phyloP scores from a whole-genome alignment of 1,284 basidiomycete species.

The Apiotrichum mycotoxinovorans region DNA sequence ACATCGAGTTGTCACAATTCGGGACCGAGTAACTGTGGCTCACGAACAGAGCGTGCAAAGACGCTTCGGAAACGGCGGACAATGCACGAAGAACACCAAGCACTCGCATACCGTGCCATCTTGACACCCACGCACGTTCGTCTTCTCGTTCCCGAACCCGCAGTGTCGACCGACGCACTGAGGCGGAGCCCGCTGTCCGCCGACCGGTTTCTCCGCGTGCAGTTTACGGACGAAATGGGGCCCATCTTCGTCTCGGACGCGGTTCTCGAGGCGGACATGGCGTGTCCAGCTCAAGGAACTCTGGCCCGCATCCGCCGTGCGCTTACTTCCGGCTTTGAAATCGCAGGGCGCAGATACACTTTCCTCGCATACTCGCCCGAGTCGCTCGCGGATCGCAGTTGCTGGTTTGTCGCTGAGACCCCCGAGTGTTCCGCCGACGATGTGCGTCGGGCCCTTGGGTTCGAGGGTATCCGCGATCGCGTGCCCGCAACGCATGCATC shows the following conservation, averaged over 20 bases:
- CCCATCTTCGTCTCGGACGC: constrained; percentile 22
- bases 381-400: constrained; percentile 18
- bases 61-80: constrained; percentile 8
- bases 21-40: background rate
- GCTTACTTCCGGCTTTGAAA: constrained; percentile 19
- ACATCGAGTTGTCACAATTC: background rate
- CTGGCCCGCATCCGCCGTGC: constrained; percentile 28
- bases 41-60: background rate
- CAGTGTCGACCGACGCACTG: constrained; percentile 28
- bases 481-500: constrained; percentile 24
- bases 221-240: constrained; percentile 31
- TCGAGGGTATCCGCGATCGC: constrained; percentile 23
- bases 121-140: constrained; percentile 30
- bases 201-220: constrained; percentile 32
- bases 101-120: constrained; percentile 20
- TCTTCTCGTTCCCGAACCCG: constrained; percentile 24
- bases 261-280: constrained; percentile 20
- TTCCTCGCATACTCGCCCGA: constrained; percentile 20
- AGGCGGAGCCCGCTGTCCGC: constrained; percentile 13
- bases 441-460: constrained; percentile 11
- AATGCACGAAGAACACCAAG: constrained; percentile 10
- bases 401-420: constrained; percentile 29
- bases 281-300: constrained; percentile 18
- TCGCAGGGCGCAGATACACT: constrained; percentile 26
- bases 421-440: background rate